Percentiles rank a stretch among this genome's conserved stretches.
Evolutionary conservation across 257 asterid genomes (phyloP).

Genomic region (Solanum sparsipilum): DNA sequence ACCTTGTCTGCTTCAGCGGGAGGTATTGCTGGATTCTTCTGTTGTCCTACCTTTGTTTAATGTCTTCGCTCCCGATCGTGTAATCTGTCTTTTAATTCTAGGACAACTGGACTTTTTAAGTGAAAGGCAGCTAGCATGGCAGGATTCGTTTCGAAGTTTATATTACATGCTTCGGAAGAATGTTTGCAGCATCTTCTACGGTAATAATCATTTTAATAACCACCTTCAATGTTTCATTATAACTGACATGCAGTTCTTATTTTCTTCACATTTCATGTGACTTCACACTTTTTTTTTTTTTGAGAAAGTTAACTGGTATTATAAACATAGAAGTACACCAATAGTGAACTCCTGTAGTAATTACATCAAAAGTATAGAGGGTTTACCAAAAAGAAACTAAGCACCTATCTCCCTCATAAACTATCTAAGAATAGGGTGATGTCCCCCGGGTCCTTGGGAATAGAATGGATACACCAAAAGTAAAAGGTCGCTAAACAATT

Average conservation of each 20-base stretch:
- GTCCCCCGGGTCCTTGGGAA: too few relatives aligned
- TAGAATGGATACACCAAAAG: too few relatives aligned
- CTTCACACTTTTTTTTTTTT: not conserved
- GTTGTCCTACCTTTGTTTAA: not conserved
- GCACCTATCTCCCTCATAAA: too few relatives aligned
- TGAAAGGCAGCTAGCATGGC: conserved; percentile 77
- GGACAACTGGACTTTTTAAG: conserved; percentile 68
- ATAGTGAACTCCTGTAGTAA: too few relatives aligned
- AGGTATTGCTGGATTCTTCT: conserved; percentile 37
- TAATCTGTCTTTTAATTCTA: conserved; percentile 9
- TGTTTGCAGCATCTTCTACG: conserved; percentile 66
- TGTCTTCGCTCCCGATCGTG: not conserved
- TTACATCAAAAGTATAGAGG: too few relatives aligned
- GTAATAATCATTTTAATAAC: conserved; percentile 23
- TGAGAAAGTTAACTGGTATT: too few relatives aligned
- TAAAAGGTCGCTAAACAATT: too few relatives aligned
- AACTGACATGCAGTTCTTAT: not conserved
- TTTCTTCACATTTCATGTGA: not conserved
- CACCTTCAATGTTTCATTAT: not conserved
- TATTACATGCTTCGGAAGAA: conserved; percentile 84
- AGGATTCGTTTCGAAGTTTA: conserved; percentile 81
- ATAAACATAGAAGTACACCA: too few relatives aligned
- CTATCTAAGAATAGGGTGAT: too few relatives aligned
- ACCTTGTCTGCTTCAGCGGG: conserved; percentile 36
- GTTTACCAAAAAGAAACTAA: too few relatives aligned